Base-by-base conservation (phyloP, 805 yeast species). In the Barnettozyma wickerhamii region DNA sequence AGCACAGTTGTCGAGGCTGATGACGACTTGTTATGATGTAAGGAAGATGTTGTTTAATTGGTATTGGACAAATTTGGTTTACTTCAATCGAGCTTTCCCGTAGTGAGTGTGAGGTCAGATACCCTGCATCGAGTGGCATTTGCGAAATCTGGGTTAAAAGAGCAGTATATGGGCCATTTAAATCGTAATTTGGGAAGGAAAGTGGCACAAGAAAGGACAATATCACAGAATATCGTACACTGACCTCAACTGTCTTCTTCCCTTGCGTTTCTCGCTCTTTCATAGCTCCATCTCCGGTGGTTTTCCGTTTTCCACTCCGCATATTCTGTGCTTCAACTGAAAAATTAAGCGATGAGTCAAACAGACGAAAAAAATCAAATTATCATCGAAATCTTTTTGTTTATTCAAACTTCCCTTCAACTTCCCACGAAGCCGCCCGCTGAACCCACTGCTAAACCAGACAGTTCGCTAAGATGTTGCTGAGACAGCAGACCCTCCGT, bases 1-100 rank as follows among this genome's bases (percentile, higher is more conserved):
- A 81, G 75, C 49, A 65, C 74, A 4, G 80, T 87, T 35, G 76
- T 79, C 28, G 80, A 76, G 40, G 83, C 79, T 36, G 95, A 84
- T 42, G 93, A 84, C 37, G 90, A 85, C 55, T 38, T 56, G 33
- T 48, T 56, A 19, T 56, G 47, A 54, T n/a, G 15, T 10, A 14
- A 30, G 6, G 12, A 19, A 12, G 10, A n/a, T n/a, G n/a, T n/a
- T n/a, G n/a, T n/a, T n/a, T n/a, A n/a, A n/a, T n/a, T n/a, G n/a
- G n/a, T n/a, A n/a, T n/a, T n/a, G n/a, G n/a, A n/a, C n/a, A n/a
- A n/a, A n/a, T n/a, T n/a, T n/a, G n/a, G n/a, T n/a, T n/a, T n/a
- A n/a, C n/a, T n/a, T n/a, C n/a, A n/a, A n/a, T n/a, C n/a, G n/a
- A n/a, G n/a, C n/a, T n/a, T n/a, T 32, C 19, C 18, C 7, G 12